Conservation (phyloP, 345 rosid genomes). For the Trapa incisa region DNA sequence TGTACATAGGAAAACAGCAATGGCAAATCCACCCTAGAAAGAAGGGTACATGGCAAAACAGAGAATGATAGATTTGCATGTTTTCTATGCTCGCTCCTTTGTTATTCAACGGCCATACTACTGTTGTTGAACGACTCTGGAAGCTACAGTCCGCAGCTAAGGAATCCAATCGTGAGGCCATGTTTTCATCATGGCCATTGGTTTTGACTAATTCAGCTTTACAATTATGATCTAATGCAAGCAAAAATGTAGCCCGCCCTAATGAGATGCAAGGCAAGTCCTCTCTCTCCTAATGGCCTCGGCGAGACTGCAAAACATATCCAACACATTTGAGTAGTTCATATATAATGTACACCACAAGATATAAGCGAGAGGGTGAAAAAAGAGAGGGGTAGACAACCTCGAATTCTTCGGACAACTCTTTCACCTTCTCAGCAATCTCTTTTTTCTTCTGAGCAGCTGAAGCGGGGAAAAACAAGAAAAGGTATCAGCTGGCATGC, state of each 20-base stretch:
- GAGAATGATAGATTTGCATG: no score
- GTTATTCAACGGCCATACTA: background rate
- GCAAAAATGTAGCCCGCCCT: background rate
- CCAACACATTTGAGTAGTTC: background rate
- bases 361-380: no score
- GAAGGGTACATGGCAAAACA: no score
- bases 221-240: no score
- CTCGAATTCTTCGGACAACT: conserved; percentile 13
- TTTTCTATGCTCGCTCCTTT: background rate
- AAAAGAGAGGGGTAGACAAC: background rate
- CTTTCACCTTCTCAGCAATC: conserved; percentile 16
- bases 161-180: background rate
- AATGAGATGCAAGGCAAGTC: background rate
- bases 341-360: background rate
- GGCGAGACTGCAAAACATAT: conserved; percentile 1
- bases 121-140: no score
- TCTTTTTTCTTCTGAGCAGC: conserved; percentile 14
- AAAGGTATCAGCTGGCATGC: background rate
- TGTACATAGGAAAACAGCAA: no score
- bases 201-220: background rate
- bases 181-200: background rate
- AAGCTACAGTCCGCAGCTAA: background rate
- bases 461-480: background rate
- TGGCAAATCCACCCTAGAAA: no score
- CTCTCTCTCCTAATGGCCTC: background rate